phyloP scores from a whole-genome alignment of 2,329 filamentous ascomycete species.

The Cytospora chrysosperma region DNA sequence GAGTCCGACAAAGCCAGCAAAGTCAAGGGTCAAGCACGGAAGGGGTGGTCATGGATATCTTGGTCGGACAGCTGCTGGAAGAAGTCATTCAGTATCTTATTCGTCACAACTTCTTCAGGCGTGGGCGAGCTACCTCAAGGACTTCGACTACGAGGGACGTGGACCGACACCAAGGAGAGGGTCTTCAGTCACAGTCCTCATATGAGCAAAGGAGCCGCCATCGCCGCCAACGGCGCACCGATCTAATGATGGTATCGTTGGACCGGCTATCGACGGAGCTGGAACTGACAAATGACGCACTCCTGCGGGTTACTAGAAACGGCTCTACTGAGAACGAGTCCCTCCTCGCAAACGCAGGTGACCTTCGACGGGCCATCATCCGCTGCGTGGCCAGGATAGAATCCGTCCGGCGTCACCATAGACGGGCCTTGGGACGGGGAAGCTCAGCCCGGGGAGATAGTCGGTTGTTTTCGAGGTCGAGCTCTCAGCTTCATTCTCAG shows the following conservation, averaged over 20 bases:
- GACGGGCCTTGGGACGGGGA: not conserved
- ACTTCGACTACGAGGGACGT: not conserved
- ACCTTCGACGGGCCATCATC: slow-evolving; percentile 7
- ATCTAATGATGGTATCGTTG: slow-evolving; percentile 5
- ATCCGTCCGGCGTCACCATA: slow-evolving; percentile 5
- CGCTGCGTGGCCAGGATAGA: slow-evolving; percentile 8
- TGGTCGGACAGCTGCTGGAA: slow-evolving; percentile 5
- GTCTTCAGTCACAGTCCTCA: slow-evolving; percentile 3
- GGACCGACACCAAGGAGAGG: not conserved
- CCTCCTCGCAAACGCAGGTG: not conserved
- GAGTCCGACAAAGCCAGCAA: not conserved
- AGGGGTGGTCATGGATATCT: slow-evolving; percentile 1
- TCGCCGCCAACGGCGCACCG: slow-evolving; percentile 2
- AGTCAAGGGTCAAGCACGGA: not conserved
- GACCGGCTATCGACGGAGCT: slow-evolving; percentile 12
- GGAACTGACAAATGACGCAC: slow-evolving; percentile 5
- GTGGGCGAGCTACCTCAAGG: not conserved
- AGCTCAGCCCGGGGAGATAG: not conserved
- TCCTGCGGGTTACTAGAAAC: not conserved
- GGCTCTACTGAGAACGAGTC: not conserved
- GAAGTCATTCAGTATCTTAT: slow-evolving; percentile 8
- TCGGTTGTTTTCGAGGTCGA: not conserved
- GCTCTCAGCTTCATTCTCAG: not conserved
- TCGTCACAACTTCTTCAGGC: slow-evolving; percentile 13
- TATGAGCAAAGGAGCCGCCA: slow-evolving; percentile 3